Evolutionary conservation across 805 yeast genomes (phyloP), one percentile per base, ranked within the genome.

Genomic region (Kodamaea sagamina): DNA sequence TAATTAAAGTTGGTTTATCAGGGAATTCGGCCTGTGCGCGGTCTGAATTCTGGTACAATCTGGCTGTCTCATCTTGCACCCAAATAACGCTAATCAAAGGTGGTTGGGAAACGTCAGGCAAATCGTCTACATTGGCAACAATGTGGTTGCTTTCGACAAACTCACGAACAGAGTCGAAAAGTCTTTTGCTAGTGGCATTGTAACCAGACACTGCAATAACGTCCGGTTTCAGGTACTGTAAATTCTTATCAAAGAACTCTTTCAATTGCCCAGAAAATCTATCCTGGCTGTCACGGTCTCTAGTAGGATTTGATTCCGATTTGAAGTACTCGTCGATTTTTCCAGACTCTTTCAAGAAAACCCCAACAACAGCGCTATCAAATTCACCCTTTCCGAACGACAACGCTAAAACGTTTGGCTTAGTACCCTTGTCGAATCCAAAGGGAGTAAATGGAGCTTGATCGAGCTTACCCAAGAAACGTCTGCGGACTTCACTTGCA

Each of bases 401-500:
- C 22, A 93, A 55, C 0, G 96, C 81, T 50, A 93, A 69, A 0
- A 89, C 92, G 48, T 86, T 82, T 15, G 99, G 96, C 41, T 81
- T 74, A 4, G 95, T 86, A 35, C 97, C 96, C 46, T 78, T 74
- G 34, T 80, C 86, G 51, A 75, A 84, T 4, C 86, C 84, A 36
- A 78, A 75, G 4, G 98, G 96, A 52, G 86, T 82, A 63, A 71
- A 90, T 24, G 99, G 97, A 2, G 98, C 96, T 68, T 90, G 98
- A 61, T 92, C 93, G 26, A 93, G 74, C 55, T 82, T 84, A 16
- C 77, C 73, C 60, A 79, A 70, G 56, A 92, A 85, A 21, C 77
- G 71, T 32, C 77, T 74, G 52, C 98, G 82, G 26, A 92, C 79
- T 46, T 83, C 82, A 45, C 72, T 75, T 39, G 82, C 82, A 35